Evolutionary conservation across 768 basidiomycete species (phyloP).

Genomic region (Cubamyces sp.): DNA sequence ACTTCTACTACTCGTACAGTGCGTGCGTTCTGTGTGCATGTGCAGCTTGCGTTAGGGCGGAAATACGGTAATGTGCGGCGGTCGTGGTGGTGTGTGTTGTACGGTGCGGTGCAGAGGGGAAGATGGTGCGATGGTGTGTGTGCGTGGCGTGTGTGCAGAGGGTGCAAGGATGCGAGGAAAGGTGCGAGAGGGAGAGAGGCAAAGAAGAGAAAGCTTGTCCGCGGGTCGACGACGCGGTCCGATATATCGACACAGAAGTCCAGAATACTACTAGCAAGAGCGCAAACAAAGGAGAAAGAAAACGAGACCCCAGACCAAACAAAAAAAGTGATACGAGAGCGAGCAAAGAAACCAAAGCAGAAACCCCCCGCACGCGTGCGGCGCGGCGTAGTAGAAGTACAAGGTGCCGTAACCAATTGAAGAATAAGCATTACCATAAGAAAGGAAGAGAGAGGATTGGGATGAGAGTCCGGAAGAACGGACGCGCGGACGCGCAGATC

Average conservation of each 20-base stretch:
- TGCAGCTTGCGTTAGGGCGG: background rate
- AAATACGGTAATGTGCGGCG: constrained; percentile 11
- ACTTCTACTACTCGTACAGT: constrained; percentile 18
- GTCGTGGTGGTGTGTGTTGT: background rate
- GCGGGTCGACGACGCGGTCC: constrained; percentile 1
- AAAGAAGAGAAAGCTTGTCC: background rate
- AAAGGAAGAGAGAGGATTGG: background rate
- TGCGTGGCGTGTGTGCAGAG: constrained; percentile 1
- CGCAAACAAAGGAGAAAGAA: background rate
- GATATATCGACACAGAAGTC: constrained; percentile 14
- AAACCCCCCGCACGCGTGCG: constrained; percentile 2
- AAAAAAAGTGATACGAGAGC: background rate
- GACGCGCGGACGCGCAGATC: background rate
- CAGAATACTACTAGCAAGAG: background rate
- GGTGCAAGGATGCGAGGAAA: background rate
- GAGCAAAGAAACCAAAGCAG: constrained; percentile 10
- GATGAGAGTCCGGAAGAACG: background rate
- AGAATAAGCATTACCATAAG: background rate
- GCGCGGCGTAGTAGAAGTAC: constrained; percentile 16
- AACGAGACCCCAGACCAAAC: background rate
- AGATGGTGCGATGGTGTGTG: background rate
- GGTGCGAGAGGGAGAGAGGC: background rate
- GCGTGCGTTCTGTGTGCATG: background rate
- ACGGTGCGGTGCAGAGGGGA: background rate
- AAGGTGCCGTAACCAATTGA: constrained; percentile 7